A percentile compares a stretch with the other conserved stretches of the same genome.
phyloP scores from a whole-genome alignment of 1,284 basidiomycete genomes.

The Anthracocystis walkeri region DNA sequence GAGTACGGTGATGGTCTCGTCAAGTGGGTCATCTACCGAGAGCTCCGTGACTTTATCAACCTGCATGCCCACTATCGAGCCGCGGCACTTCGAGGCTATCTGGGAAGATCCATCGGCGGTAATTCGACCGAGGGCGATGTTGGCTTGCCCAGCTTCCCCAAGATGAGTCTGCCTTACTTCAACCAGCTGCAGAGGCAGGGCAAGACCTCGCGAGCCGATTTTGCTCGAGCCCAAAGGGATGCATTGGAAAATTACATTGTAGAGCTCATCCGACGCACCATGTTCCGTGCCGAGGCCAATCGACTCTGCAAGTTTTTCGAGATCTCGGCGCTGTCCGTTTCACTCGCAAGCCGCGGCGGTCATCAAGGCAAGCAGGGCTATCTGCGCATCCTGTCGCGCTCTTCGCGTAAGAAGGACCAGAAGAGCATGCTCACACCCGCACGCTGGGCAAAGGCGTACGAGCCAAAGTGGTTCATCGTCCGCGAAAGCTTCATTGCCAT shows the following conservation, averaged over 20 bases:
- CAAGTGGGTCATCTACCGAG: constrained; percentile 92
- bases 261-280: constrained; percentile 81
- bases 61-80: constrained; percentile 91
- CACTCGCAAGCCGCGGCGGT: constrained; percentile 85
- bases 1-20: constrained; percentile 95
- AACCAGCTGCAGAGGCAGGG: constrained; percentile 74
- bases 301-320: constrained; percentile 94
- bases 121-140: constrained; percentile 71
- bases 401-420: constrained; percentile 72
- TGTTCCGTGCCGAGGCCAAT: constrained; percentile 95
- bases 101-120: constrained; percentile 54
- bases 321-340: constrained; percentile 87
- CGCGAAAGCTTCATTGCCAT: constrained; percentile 92
- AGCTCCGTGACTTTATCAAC: constrained; percentile 90
- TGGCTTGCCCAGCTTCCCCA: constrained; percentile 90
- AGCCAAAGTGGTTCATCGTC: constrained; percentile 90
- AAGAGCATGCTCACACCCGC: constrained; percentile 70
- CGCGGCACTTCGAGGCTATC: constrained; percentile 71
- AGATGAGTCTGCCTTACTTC: constrained; percentile 85
- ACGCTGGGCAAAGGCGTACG: constrained; percentile 76
- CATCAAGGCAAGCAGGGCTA: constrained; percentile 85
- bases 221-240: constrained; percentile 83
- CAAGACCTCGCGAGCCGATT: constrained; percentile 74
- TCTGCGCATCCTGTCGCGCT: constrained; percentile 73
- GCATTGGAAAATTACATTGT: constrained; percentile 89